phyloP scores from a whole-genome alignment of 2,329 filamentous ascomycete species.

The Endoconidiophora laricicola region DNA sequence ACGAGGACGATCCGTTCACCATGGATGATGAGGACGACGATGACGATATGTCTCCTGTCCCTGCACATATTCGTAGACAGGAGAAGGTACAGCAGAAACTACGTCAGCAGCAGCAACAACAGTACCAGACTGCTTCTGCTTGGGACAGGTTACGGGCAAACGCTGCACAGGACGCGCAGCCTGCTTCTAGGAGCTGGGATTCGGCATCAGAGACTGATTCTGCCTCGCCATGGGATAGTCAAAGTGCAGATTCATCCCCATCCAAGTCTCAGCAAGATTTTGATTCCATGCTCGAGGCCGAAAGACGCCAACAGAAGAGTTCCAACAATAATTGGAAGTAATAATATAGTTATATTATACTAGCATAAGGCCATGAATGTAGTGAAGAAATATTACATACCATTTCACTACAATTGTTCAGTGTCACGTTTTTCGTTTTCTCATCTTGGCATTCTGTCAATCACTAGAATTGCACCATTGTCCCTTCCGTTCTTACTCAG shows the following conservation, averaged over 20 bases:
- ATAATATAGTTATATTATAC: background rate
- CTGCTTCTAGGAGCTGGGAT: background rate
- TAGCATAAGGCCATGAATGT: background rate
- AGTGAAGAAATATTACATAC: background rate
- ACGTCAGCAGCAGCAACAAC: slow-evolving; percentile 1
- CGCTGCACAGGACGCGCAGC: background rate
- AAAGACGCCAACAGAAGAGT: slow-evolving; percentile 26
- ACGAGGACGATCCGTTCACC: slow-evolving; percentile 12
- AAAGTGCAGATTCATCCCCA: too few species aligned
- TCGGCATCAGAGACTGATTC: background rate
- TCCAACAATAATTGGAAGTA: slow-evolving; percentile 12
- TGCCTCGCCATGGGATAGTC: too few species aligned
- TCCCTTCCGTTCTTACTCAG: slow-evolving; percentile 17
- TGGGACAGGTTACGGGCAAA: slow-evolving; percentile 10
- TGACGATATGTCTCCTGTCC: slow-evolving; percentile 11
- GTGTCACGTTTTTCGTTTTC: background rate
- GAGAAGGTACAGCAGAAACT: slow-evolving; percentile 5
- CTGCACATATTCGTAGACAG: slow-evolving; percentile 11
- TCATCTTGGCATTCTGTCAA: background rate
- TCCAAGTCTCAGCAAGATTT: slow-evolving; percentile 31
- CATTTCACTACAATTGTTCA: background rate
- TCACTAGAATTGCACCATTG: slow-evolving; percentile 1
- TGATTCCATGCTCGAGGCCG: slow-evolving; percentile 30
- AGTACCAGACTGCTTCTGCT: background rate
- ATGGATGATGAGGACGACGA: slow-evolving; percentile 6